phyloP scores from a whole-genome alignment of 164 flowering plant genomes.

The Stephania cephalantha region DNA sequence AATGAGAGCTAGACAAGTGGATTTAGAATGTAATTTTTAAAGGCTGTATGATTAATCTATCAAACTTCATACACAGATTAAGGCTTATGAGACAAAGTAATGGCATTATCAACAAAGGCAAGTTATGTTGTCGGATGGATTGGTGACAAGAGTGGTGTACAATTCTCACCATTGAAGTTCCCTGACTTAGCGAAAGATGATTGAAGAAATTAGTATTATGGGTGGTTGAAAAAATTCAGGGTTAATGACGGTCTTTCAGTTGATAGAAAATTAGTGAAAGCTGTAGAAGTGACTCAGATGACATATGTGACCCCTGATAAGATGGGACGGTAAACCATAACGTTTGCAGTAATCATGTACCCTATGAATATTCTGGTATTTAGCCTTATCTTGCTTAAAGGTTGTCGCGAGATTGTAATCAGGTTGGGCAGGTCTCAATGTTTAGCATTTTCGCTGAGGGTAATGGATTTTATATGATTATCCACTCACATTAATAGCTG shows the following conservation, averaged over 20 bases:
- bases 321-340: background rate
- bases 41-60: background rate
- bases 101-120: background rate
- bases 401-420: background rate
- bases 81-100: slow-evolving; percentile 1
- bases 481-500: background rate
- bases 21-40: background rate
- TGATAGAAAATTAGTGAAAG: background rate
- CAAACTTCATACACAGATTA: background rate
- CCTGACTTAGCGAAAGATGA: background rate
- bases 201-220: background rate
- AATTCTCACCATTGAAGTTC: background rate
- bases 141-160: background rate
- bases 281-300: background rate
- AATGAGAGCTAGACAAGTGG: background rate
- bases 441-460: background rate
- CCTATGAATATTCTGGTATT: background rate
- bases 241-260: background rate
- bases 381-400: background rate
- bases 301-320: background rate
- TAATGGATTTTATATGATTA: background rate
- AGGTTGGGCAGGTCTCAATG: background rate
- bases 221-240: background rate
- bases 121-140: background rate
- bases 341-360: background rate